Base-by-base conservation (phyloP, 441 rosid species). In the Iberis amara region DNA sequence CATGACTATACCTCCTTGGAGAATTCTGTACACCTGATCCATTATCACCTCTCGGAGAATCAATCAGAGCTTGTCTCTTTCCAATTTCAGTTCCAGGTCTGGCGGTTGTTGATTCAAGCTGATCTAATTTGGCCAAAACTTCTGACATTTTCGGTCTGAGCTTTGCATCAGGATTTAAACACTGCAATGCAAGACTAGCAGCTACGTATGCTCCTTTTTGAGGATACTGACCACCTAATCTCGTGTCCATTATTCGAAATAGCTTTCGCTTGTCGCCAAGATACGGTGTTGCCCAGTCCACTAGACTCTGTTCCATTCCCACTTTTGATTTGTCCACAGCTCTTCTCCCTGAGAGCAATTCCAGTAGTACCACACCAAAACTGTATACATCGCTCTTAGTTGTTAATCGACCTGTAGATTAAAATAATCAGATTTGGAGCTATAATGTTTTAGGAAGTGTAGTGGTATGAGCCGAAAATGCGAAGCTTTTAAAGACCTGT, bases 321-420 rank as follows among this genome's bases (percentile, higher is more conserved):
- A 61, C 52, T 74, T 73, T 79, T 14, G 75, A 44, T 73, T 79
- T 74, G 60, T 77, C 82, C 7, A 79, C 74, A 0, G 85, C 85
- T 23, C 78, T 67, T 46, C 80, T 52, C 8, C 85, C 85, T 14
- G 82, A 79, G 55, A 79, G 65, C 32, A 79, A 52, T 60, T 79
- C 80, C 24, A 79, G 73, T 44, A 79, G 69, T 47, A 79, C 80
- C 35, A 79, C 85, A 44, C 85, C 85, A 3, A 79, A 79, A 44
- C 85, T 77, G 46, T 77, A 77, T 39, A 79, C 85, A n/a, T 79
- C 85, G 39, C 85, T 76, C 63, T 77, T 77, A 4, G 85, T 72
- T 8, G 85, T 77, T 52, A 79, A 67, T 28, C 85, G 73, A 47
- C 85, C 85, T 76, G 75, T 64, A 48, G 24, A 71, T 39, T 45